Conservation (phyloP, 768 basidiomycete species). For the Leccinum pellstonianum region DNA sequence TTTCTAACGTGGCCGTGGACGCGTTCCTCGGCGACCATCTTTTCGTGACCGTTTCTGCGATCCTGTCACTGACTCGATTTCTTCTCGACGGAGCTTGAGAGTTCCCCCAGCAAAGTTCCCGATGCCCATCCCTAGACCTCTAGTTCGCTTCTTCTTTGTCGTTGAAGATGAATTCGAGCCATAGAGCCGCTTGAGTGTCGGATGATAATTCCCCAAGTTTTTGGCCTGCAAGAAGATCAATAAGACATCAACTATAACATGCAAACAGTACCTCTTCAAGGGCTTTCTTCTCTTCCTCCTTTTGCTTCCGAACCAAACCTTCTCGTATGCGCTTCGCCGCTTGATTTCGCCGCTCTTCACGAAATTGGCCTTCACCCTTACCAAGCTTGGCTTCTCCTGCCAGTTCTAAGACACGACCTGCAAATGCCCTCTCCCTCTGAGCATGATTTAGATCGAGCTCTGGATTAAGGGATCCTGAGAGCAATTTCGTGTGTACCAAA, state of each 20-base stretch:
- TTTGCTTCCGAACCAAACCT: conserved; percentile 63
- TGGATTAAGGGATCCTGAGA: conserved; percentile 69
- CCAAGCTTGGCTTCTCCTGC: conserved; percentile 68
- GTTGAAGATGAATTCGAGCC: conserved; percentile 34
- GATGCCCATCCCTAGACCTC: conserved; percentile 76
- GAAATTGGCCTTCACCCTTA: conserved; percentile 64
- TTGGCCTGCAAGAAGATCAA: conserved; percentile 57
- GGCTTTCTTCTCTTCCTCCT: conserved; percentile 49
- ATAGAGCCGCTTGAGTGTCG: conserved; percentile 67
- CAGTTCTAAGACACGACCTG: conserved; percentile 75
- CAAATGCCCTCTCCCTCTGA: conserved; percentile 69
- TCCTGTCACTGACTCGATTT: conserved; percentile 46
- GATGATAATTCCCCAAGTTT: conserved; percentile 82
- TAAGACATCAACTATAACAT: neutral
- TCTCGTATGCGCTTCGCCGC: conserved; percentile 73
- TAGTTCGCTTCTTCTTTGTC: conserved; percentile 47
- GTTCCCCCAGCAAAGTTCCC: conserved; percentile 72
- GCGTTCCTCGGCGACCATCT: conserved; percentile 1
- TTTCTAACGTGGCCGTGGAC: conserved; percentile 10
- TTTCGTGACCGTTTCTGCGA: conserved; percentile 13
- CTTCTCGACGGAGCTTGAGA: conserved; percentile 60
- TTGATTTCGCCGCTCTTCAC: conserved; percentile 62
- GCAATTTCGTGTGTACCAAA: conserved; percentile 73
- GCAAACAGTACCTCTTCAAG: conserved; percentile 64
- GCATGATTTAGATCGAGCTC: conserved; percentile 64